Conservation (phyloP, 1,139 yeast species). For the Saccharomyces hybrid region DNA sequence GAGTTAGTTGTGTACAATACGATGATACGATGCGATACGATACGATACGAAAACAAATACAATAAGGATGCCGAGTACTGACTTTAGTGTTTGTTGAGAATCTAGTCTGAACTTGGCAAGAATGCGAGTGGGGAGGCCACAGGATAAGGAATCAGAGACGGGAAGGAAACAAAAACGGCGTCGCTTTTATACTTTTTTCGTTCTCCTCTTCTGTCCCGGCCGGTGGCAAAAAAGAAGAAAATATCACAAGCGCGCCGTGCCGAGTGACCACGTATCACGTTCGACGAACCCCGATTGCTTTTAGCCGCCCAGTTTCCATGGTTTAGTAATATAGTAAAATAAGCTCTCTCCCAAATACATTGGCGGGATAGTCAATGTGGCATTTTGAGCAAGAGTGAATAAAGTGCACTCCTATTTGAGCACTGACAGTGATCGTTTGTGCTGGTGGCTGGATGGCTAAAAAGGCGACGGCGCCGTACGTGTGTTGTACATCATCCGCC, state of each 20-base stretch:
- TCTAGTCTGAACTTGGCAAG: neutral
- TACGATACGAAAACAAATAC: neutral
- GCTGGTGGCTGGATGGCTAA: too few relatives aligned
- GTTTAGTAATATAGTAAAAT: too few relatives aligned
- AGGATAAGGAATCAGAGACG: too few relatives aligned
- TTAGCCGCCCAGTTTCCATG: neutral
- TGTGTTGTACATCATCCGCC: too few relatives aligned
- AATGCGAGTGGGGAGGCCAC: too few relatives aligned
- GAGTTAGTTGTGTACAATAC: conserved; percentile 1
- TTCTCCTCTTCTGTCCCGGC: neutral
- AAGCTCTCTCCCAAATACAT: too few relatives aligned
- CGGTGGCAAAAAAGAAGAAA: neutral
- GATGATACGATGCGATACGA: neutral
- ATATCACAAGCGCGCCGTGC: neutral
- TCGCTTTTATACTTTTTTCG: neutral
- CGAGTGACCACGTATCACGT: neutral
- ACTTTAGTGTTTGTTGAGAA: neutral
- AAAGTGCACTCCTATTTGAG: too few relatives aligned
- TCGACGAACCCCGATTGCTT: neutral
- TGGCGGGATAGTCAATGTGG: too few relatives aligned
- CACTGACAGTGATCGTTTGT: too few relatives aligned
- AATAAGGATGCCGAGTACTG: neutral
- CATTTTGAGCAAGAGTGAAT: too few relatives aligned
- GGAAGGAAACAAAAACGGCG: neutral
- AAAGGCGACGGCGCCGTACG: too few relatives aligned